Evolutionary conservation across 306 rosid species (phyloP).

Genomic region (Fragaria ananassa): DNA sequence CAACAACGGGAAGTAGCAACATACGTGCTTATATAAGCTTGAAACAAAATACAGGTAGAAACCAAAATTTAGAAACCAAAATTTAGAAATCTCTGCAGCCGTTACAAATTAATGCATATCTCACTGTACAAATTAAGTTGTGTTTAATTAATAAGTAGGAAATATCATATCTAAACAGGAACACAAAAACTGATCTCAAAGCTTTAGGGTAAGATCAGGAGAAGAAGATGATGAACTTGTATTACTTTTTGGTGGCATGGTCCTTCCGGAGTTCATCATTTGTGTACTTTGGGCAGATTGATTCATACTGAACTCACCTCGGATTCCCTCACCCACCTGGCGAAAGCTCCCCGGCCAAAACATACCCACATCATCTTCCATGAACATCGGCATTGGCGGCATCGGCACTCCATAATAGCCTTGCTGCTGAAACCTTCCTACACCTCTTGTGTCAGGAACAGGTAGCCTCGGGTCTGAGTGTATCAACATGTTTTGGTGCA

Average conservation of each 20-base stretch:
- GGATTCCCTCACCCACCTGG: slow-evolving; percentile 39
- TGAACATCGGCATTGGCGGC: slow-evolving; percentile 24
- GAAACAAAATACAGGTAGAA: slow-evolving; percentile 21
- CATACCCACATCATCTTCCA: slow-evolving; percentile 53
- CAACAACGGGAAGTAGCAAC: slow-evolving; percentile 5
- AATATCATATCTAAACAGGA: slow-evolving; percentile 13
- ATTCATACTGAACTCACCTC: slow-evolving; percentile 22
- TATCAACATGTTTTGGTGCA: slow-evolving; percentile 46
- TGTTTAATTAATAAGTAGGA: slow-evolving; percentile 10
- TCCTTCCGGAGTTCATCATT: slow-evolving; percentile 28
- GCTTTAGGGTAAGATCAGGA: slow-evolving; percentile 84
- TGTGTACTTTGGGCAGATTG: slow-evolving; percentile 31
- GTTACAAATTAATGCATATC: slow-evolving; percentile 39
- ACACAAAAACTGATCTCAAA: slow-evolving; percentile 31
- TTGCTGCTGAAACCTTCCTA: slow-evolving; percentile 51
- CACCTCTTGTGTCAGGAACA: slow-evolving; percentile 41
- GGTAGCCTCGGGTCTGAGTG: slow-evolving; percentile 37
- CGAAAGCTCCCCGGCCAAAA: slow-evolving; percentile 94
- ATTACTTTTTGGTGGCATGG: slow-evolving; percentile 32
- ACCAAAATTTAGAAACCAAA: slow-evolving; percentile 19
- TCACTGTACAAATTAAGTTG: slow-evolving; percentile 52
- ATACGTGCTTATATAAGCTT: background rate
- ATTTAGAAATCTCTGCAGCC: slow-evolving; percentile 22
- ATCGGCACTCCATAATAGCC: slow-evolving; percentile 41
- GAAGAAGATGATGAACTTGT: slow-evolving; percentile 41